Base-by-base conservation (phyloP, 2,329 filamentous ascomycete species). In the Mariannaea sp. region DNA sequence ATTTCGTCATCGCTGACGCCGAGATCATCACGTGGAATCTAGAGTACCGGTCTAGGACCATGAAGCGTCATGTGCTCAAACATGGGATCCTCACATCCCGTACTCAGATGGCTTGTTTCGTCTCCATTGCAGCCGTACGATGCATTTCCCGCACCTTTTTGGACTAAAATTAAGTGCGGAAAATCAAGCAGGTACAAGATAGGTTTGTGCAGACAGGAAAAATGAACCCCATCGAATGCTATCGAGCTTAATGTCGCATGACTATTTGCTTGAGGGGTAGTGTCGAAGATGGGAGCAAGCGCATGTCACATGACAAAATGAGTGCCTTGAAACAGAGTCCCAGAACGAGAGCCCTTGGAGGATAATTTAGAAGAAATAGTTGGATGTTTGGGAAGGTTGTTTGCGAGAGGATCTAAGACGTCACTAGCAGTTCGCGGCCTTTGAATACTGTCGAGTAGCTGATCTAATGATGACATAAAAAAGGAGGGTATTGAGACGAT, bases 341-440 rank as follows among this genome's bases (percentile, higher is more conserved):
- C 92, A 1, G 93, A 93, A 70, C 92, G 90, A 92, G 64, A 97
- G 80, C 1, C 92, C 91, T 67, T 97, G 94, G 8, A 99, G 85
- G 68, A 97, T 88, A 85, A 99, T 92, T 80, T 99, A 99, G 1
- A 97, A 97, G 77, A 97, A 99, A 73, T 97, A 99, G 69, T 97
- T 96, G 63, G 91, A 89, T 0, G 92, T 88, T 62, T 85, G 2
- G 94, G 94, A 5, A 99, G 76, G 55, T 92, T 94, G 9, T 78
- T 71, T 0, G 93, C 93, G 22, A 99, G 76, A 0, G 89, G 79
- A 14, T 83, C 71, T 0, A 94, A 84, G 52, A 95, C 83, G 29
- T 80, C 80, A n/a, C 77, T 74, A 6, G 90, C 85, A 39, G 90
- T 80, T 3, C 67, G 38, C 3, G 80, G 55, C 17, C 69, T 32